Base-by-base conservation (phyloP, 176 grass and related monocot genomes). In the Oryza glumipatula region DNA sequence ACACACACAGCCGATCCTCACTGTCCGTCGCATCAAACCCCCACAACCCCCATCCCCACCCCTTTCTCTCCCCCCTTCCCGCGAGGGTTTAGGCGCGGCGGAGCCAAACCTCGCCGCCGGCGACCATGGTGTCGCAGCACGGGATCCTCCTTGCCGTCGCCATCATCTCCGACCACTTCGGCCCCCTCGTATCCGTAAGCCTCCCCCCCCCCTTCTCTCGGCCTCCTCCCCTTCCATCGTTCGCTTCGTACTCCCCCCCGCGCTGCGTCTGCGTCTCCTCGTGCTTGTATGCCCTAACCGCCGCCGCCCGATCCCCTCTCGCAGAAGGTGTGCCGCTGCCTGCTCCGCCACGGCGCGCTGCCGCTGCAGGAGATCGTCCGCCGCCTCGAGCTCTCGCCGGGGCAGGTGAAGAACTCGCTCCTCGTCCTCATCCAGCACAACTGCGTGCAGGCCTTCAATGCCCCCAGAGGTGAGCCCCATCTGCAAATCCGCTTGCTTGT, bases 381-480 rank as follows among this genome's bases (percentile, higher is more conserved):
- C 47, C 86, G 80, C 77, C 68, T 92, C 21, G 30, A 86, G 28
- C 82, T 92, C 75, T 78, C 85, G 2, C 61, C 38, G 7, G 67
- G 48, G 22, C 81, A 92, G 65, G 88, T 91, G 70, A 98, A 98
- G 93, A 98, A 98, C 19, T 85, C 89, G 13, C 93, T 96, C 51
- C 91, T 95, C 65, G 74, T 96, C 79, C 93, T 98, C 70, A 89
- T 98, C 85, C 93, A 96, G 76, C 93, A 98, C 84, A 98, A 91
- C 75, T 98, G 91, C 85, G 85, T 96, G 4, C 93, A 96, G 89
- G 91, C 89, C 70, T 98, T 89, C 83, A 86, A 80, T 26, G 77
- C n/a, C 64, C 75, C 81, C 16, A 88, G 84, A 92, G 84, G 83
- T 69, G 38, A 85, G 74, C 7, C 47, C n/a, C 15, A 3, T 35